Base-by-base conservation (phyloP, 169 alveolate genomes). In the Pseudocohnilembus persalinus region DNA sequence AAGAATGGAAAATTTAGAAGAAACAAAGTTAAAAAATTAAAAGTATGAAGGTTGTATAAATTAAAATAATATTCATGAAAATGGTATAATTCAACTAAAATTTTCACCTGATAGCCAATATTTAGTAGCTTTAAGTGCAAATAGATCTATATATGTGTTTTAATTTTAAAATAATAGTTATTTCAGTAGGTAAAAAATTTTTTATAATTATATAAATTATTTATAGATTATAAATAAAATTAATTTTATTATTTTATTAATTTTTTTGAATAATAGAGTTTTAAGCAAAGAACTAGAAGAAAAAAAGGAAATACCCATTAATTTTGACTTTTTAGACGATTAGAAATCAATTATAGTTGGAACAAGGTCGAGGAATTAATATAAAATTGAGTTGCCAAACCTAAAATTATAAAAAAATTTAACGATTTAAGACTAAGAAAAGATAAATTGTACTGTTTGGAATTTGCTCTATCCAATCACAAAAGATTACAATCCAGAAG, bases 281-380 rank as follows among this genome's bases (percentile, higher is more conserved):
- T 1, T 89, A 92, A 77, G 89, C 87, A 16, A 91, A 79, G 29
- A 92, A 87, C 87, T 84, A 65, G 83, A 87, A 30, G 65, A 89
- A 15, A 91, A 88, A 83, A 88, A 81, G 4, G 96, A 93, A 34
- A 88, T 88, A 33, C 94, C 96, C 0, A 88, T 93, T 20, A 76
- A 89, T 74, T 35, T 93, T 0, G 91, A 88, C 31, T 93, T 93
- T 73, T 83, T 89, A 1, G 96, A 93, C 73, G 96, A 93, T 74
- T 77, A 86, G 31, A 75, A 89, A n/a, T 87, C 85, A 26, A 88
- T 93, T 30, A 80, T 90, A 16, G 87, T 93, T 0, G 75, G 92
- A 0, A 90, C 95, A 20, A 89, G 88, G 31, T 77, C 76, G 65
- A 90, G 92, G 68, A 91, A 89, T 74, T 35, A 78, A 64, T 86